A percentile compares a stretch with the other conserved stretches of the same genome.
These are phyloP conservation scores for Penicillium pancosmium DNA, from an alignment of 495 filamentous ascomycete species.

Conservation along the genomic window DNA sequence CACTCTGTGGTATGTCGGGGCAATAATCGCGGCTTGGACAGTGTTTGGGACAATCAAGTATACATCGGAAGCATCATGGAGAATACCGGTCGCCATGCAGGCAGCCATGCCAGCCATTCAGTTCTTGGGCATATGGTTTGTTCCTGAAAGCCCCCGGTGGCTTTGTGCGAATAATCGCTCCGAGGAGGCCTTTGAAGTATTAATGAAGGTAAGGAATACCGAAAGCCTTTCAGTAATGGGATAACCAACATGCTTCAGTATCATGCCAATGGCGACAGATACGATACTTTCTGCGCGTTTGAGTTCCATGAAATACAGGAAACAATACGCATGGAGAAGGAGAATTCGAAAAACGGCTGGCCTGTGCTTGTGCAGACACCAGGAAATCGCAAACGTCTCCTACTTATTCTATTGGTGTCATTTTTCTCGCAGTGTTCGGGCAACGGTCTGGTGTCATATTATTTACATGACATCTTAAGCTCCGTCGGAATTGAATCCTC, in stretches of 20 bases:
- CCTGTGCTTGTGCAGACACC: conserved; percentile 57
- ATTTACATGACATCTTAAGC: conserved; percentile 36
- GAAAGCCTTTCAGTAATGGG: not conserved
- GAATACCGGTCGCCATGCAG: conserved; percentile 31
- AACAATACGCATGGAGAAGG: conserved; percentile 26
- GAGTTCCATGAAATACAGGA: conserved; percentile 29
- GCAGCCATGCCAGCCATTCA: conserved; percentile 25
- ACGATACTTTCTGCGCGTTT: conserved; percentile 14
- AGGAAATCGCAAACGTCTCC: conserved; percentile 56
- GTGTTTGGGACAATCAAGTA: conserved; percentile 29
- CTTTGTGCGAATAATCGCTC: conserved; percentile 38
- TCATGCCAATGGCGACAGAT: conserved; percentile 34
- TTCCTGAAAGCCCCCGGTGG: conserved; percentile 55
- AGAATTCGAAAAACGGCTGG: conserved; percentile 55
- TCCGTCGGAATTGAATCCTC: conserved; percentile 44
- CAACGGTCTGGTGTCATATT: conserved; percentile 45
- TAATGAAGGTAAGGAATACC: conserved; percentile 11
- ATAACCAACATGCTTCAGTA: conserved; percentile 18
- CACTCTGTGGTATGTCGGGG: conserved; percentile 63
- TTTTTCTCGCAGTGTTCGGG: conserved; percentile 53
- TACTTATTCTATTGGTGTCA: conserved; percentile 56
- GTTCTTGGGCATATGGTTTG: conserved; percentile 25
- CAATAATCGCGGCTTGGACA: conserved; percentile 41
- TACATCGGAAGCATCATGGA: conserved; percentile 28
- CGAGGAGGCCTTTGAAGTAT: conserved; percentile 21